Evolutionary conservation across 2,329 filamentous ascomycete species (phyloP), one percentile per base, ranked within the genome.

Genomic region (Penicillium sp.): DNA sequence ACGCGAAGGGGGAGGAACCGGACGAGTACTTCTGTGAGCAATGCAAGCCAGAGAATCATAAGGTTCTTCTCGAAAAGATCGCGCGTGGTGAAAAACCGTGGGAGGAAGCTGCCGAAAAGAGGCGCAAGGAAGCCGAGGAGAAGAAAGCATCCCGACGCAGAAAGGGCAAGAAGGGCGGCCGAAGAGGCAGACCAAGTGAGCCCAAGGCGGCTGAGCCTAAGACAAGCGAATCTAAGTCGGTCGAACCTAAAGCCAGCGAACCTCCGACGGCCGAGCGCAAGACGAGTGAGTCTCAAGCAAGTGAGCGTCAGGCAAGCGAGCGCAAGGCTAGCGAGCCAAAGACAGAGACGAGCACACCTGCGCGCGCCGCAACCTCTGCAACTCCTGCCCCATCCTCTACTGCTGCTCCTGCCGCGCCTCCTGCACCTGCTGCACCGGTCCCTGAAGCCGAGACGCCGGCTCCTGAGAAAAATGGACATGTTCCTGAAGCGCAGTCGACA

Each of bases 11-110:
- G 52, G 82, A 90, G 62, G 77, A 88, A 48, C 85, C 87, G 28
- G 86, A 86, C 53, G 78, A 87, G 69, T 98, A 98, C 73, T 94
- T 85, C 70, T 98, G 93, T 71, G 93, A 98, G 70, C 75, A 84
- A 69, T 97, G 93, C 73, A 79, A 80, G 45, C 93, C 93, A 0
- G 79, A 88, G 49, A 82, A 90, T 55, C 93, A 98, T 72, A 82
- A 81, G 58, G 83, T 84, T 53, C 80, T 96, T 2, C 72, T 97
- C 4, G 84, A 84, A 10, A 87, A 84, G 50, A 84, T 96, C 49
- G 80, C 19, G 80, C 79, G 37, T n/a, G 93, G 91, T 5, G 88
- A 95, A 71, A 85, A 83, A 69, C 86, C 88, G 0, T 97, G 93
- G 93, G 85, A 90, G 64, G 80, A 79, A 46, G 75, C 81, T 34